Percentiles rank a stretch among this genome's conserved stretches.
Conservation (phyloP, 441 rosid species). For the Bocquillonia castaneifolia region DNA sequence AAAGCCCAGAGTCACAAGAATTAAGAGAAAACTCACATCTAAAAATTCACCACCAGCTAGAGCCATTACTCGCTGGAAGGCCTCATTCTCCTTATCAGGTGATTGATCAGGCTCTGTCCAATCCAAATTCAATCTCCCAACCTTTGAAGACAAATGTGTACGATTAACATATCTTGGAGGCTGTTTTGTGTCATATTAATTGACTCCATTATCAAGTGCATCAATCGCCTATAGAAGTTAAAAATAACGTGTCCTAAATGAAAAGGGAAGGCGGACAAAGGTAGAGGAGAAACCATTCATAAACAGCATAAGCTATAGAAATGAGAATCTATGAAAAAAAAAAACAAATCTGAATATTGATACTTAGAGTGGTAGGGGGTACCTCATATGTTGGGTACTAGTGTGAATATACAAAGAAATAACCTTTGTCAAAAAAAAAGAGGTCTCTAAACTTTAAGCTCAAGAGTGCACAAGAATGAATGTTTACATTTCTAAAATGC, state of each 20-base stretch:
- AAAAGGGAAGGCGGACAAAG: not conserved
- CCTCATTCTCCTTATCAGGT: slow-evolving; percentile 78
- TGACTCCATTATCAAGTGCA: slow-evolving; percentile 87
- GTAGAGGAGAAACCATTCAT: not conserved
- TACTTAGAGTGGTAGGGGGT: too few relatives aligned
- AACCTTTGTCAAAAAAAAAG: not conserved
- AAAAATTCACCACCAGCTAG: slow-evolving; percentile 79
- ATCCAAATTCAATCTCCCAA: slow-evolving; percentile 82
- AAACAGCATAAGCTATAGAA: not conserved
- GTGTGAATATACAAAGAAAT: not conserved
- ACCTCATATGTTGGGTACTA: not conserved
- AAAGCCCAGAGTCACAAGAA: not conserved
- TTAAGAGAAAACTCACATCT: slow-evolving; percentile 47
- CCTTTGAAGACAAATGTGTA: slow-evolving; percentile 76
- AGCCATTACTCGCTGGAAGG: slow-evolving; percentile 72
- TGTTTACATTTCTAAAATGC: too few relatives aligned
- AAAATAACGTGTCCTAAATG: slow-evolving; percentile 5
- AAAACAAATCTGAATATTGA: not conserved
- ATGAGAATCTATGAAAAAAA: not conserved
- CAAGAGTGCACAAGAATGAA: not conserved
- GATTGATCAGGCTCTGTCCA: slow-evolving; percentile 95
- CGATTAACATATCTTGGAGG: slow-evolving; percentile 86
- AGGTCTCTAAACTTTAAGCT: not conserved
- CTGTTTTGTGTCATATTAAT: slow-evolving; percentile 67
- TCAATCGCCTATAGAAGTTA: slow-evolving; percentile 55